Evolutionary conservation across 306 rosid genomes (phyloP).

Genomic region (Styphnolobium japonicum): DNA sequence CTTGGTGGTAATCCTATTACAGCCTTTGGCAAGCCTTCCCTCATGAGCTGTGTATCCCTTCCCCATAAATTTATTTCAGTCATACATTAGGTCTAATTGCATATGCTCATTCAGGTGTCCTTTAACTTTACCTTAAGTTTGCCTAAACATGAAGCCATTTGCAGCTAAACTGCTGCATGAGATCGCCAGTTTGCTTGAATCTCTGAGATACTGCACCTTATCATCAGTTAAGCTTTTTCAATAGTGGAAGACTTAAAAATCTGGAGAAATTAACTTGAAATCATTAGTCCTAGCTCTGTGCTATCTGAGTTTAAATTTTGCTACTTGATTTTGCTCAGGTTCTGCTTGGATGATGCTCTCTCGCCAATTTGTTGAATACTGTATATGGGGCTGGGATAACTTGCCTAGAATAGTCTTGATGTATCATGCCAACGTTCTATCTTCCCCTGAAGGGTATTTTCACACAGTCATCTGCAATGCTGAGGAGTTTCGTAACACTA

Average conservation of each 20-base stretch:
- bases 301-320: not conserved
- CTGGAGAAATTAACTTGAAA: constrained; percentile 3
- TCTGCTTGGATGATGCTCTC: constrained; percentile 65
- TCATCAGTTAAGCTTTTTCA: not conserved
- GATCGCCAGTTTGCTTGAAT: not conserved
- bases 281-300: not conserved
- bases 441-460: constrained; percentile 59
- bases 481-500: constrained; percentile 50
- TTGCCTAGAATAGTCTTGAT: constrained; percentile 52
- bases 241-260: not conserved
- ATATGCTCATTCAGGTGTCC: not conserved
- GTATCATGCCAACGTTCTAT: constrained; percentile 54
- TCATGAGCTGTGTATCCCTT: not conserved
- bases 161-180: not conserved
- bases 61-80: not conserved
- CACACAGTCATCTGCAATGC: constrained; percentile 61
- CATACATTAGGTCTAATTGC: not conserved
- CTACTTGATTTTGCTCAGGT: constrained; percentile 37
- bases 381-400: constrained; percentile 63
- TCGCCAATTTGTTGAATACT: constrained; percentile 45
- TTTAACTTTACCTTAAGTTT: not conserved
- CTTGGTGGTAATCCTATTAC: not conserved
- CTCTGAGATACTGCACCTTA: not conserved
- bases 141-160: not conserved
- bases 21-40: not conserved